Base-by-base conservation (phyloP, 495 filamentous ascomycete genomes). In the Penicillium desertorum region DNA sequence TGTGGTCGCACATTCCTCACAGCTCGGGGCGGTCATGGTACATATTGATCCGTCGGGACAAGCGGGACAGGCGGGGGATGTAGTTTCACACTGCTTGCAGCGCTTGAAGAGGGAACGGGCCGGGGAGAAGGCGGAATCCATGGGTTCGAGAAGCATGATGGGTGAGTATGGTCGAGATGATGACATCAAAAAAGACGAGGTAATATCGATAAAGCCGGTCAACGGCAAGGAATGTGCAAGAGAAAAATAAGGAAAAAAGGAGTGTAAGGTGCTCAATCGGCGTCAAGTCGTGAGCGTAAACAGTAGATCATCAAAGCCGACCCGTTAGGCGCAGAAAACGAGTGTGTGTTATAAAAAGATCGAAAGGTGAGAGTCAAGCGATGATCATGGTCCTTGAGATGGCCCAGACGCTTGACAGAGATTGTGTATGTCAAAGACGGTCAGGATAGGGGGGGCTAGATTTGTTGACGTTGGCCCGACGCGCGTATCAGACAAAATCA, bases 1-100 rank as follows among this genome's bases (percentile, higher is more conserved):
- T 3, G 82, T 86, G 39, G 75, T 78, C 0, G 85, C 78, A 62
- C 88, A 91, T 39, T 57, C 36, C 27, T 79, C 64, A 70, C 88
- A 91, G 14, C 75, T 76, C 37, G 74, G 71, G 20, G 73, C 73
- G 49, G 79, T 76, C 63, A 86, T 79, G 5, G 79, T 78, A 74
- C 87, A 90, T 32, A 76, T 72, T 51, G 83, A 58, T 46, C 74
- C 75, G 4, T 63, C 44, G 1, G 68, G 58, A 62, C 83, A 86
- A n/a, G 60, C 19, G 10, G 82, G 82, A 60, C 82, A 84, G 32
- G 74, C 56, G 5, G 82, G 81, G 30, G 74, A 69, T 8, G 62
- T 50, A n/a, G 60, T 39, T 5, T 63, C 59, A 56, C 82, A 84
- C 53, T 60, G 51, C 27, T 71, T 65, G 59, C 80, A 83, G 64